Evolutionary conservation across 495 filamentous ascomycete genomes (phyloP).

Genomic region (Trichoderma gamsii): DNA sequence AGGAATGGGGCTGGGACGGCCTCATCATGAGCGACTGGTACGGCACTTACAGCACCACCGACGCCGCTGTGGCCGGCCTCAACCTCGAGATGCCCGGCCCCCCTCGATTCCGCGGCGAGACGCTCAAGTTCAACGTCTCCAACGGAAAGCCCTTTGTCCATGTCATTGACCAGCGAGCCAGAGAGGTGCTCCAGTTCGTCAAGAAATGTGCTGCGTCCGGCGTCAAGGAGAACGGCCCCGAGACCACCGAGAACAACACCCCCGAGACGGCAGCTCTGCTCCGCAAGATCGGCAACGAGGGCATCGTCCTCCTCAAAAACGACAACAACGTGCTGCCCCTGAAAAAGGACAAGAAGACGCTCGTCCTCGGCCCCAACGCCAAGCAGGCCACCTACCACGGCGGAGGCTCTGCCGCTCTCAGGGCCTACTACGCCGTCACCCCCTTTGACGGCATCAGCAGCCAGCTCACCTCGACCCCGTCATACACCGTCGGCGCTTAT

Average conservation of each 20-base stretch:
- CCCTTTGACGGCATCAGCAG: constrained; percentile 61
- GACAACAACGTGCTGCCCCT: constrained; percentile 60
- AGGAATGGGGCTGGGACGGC: constrained; percentile 67
- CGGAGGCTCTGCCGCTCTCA: constrained; percentile 62
- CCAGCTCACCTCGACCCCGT: constrained; percentile 38
- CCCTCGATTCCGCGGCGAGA: constrained; percentile 56
- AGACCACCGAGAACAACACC: constrained; percentile 32
- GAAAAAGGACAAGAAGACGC: constrained; percentile 52
- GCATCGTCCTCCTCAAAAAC: constrained; percentile 70
- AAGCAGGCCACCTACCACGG: constrained; percentile 62
- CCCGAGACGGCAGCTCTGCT: constrained; percentile 45
- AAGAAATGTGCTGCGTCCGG: constrained; percentile 49
- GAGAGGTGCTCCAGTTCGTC: constrained; percentile 57
- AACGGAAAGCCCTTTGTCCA: constrained; percentile 53
- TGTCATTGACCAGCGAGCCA: constrained; percentile 55
- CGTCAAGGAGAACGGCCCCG: constrained; percentile 46
- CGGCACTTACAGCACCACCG: constrained; percentile 62
- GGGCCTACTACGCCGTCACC: constrained; percentile 61
- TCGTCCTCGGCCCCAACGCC: constrained; percentile 62
- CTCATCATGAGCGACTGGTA: constrained; percentile 70
- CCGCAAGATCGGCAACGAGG: constrained; percentile 59
- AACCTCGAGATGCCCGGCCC: constrained; percentile 74
- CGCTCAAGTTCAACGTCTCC: constrained; percentile 52
- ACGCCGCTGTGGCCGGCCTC: constrained; percentile 61
- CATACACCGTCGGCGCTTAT: constrained; percentile 51